Conservation (phyloP, 306 rosid genomes). For the Chamaecrista fasciculata region DNA sequence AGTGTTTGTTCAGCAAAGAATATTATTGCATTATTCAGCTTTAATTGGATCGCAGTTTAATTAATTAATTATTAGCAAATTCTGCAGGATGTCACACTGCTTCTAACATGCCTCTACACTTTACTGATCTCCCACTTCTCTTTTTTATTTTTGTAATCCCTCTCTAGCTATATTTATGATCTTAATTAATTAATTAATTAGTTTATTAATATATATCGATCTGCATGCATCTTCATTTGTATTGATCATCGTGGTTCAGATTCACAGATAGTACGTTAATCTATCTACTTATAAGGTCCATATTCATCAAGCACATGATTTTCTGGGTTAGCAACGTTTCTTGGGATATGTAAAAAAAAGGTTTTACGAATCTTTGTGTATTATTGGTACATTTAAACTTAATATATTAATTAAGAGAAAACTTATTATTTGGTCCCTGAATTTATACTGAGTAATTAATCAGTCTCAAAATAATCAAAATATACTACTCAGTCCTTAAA, state of each 20-base stretch:
- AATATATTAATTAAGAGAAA: too few relatives aligned
- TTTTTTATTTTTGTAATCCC: slow-evolving; percentile 17
- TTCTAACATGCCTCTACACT: slow-evolving; percentile 40
- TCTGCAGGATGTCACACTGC: slow-evolving; percentile 9
- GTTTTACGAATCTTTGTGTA: neutral
- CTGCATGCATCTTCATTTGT: too few relatives aligned
- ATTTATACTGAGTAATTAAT: too few relatives aligned
- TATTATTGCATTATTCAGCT: slow-evolving; percentile 39
- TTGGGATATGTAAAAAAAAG: neutral
- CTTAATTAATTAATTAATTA: neutral
- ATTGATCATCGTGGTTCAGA: too few relatives aligned
- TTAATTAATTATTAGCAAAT: slow-evolving; percentile 21
- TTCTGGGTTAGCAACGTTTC: neutral
- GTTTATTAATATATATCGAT: too few relatives aligned
- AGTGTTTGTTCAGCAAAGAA: slow-evolving; percentile 35
- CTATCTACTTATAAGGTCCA: neutral
- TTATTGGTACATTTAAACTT: too few relatives aligned
- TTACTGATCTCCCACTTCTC: slow-evolving; percentile 30
- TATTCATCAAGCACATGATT: neutral
- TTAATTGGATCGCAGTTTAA: slow-evolving; percentile 30
- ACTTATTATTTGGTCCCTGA: too few relatives aligned
- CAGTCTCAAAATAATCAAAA: too few relatives aligned
- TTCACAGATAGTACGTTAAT: neutral
- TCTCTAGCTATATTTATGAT: too few relatives aligned
- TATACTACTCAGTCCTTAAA: too few relatives aligned